Evolutionary conservation across 2,329 filamentous ascomycete genomes (phyloP).

Genomic region (Ophiostoma novo-ulmi): DNA sequence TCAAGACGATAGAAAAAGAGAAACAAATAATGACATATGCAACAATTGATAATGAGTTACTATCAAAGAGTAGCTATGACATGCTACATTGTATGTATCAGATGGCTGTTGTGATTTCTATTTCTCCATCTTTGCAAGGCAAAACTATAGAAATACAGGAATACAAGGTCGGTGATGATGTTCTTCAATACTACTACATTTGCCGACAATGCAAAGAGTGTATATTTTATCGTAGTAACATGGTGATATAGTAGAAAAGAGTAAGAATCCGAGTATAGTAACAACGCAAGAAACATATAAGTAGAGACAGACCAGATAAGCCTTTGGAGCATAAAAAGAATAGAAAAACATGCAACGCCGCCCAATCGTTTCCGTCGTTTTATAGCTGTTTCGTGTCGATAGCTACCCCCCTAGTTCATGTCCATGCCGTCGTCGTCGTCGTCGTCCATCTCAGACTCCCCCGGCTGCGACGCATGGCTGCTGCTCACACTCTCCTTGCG

Average conservation of each 20-base stretch:
- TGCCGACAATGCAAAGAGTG: too few species aligned
- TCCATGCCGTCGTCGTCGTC: constrained; percentile 30
- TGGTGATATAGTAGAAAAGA: background rate
- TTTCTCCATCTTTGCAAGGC: too few species aligned
- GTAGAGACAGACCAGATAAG: background rate
- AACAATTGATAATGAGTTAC: too few species aligned
- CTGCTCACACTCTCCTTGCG: constrained; percentile 59
- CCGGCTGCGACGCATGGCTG: constrained; percentile 53
- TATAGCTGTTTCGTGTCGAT: background rate
- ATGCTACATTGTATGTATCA: too few species aligned
- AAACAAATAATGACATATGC: too few species aligned
- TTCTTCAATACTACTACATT: too few species aligned
- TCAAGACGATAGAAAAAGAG: too few species aligned
- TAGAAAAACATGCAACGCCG: background rate
- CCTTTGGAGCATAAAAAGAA: background rate
- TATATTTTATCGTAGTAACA: too few species aligned
- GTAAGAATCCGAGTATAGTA: background rate
- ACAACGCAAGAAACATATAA: background rate
- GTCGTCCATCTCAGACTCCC: constrained; percentile 48
- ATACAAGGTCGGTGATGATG: too few species aligned
- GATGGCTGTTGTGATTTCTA: too few species aligned
- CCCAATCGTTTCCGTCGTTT: background rate
- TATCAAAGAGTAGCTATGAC: too few species aligned
- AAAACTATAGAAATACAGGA: too few species aligned
- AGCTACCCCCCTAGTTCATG: constrained; percentile 23